Evolutionary conservation across 768 basidiomycete species (phyloP), one percentile per base, ranked within the genome.

Genomic region (Lactarius evosmus): DNA sequence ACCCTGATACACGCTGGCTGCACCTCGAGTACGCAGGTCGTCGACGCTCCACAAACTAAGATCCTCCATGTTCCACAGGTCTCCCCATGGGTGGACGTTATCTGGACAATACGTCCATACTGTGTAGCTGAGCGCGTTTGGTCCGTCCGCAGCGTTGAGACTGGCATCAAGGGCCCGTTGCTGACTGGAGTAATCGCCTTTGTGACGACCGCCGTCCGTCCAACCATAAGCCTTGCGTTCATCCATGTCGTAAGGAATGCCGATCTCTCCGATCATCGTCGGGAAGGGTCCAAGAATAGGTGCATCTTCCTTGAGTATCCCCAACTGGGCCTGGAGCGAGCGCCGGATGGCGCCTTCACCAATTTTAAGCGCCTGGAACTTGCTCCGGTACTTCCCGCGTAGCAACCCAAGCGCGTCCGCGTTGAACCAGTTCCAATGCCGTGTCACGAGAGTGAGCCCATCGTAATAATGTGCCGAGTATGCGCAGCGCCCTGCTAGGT

Each of bases 11-110:
- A 69, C 67, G 41, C 64, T 65, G 66, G 65, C 41, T 68, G 70
- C 69, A 27, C 70, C 67, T 33, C 65, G 68, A 58, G 58, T 67
- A 63, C 72, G 72, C 65, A 85, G 66, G 72, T 98, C 95, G 67
- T 94, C 91, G 4, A 74, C 68, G 69, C 87, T 88, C 91, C 91
- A 98, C 16, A 98, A 66, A 67, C 91, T 93, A 63, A 98, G 74
- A 76, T 98, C 96, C 76, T 99, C 96, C 76, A 91, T 84, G 73
- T 98, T 95, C 96, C 95, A 99, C 1, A 87, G 87, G 75, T 99
- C 96, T 16, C 96, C 94, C 92, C 91, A 97, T 71, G 83, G 78
- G 71, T 98, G 93, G 29, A 79, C 80, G 71, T 87, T 87, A 69
- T 96, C 91, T 0, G 89, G 78, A 63, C 89, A 88, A 72, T 95